These are phyloP conservation scores for Nothomitra cinnamomea DNA, from an alignment of 2,329 filamentous ascomycete genomes.

Conservation along the genomic window DNA sequence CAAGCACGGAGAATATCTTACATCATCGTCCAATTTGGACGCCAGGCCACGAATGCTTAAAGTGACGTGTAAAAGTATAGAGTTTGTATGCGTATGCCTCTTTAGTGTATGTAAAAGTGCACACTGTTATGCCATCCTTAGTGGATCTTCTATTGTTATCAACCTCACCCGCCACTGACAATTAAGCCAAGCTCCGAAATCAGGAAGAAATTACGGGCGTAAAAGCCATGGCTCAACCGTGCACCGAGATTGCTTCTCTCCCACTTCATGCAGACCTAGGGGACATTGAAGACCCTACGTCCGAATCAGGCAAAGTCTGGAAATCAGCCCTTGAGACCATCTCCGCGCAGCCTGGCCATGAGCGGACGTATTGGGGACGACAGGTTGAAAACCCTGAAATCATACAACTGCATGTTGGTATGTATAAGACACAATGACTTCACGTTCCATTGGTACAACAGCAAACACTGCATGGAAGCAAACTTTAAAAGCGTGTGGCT, in stretches of 20 bases:
- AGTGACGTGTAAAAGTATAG: too few species aligned
- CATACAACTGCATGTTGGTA: constrained; percentile 25
- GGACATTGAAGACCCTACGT: constrained; percentile 16
- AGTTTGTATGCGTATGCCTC: too few species aligned
- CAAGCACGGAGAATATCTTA: too few species aligned
- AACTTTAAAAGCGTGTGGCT: neutral
- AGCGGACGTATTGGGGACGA: constrained; percentile 20
- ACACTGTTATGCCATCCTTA: too few species aligned
- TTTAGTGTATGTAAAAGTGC: too few species aligned
- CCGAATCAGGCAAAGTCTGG: constrained; percentile 17
- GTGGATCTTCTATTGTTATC: too few species aligned
- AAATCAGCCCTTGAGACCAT: constrained; percentile 20
- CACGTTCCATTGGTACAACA: neutral
- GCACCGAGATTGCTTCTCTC: constrained; percentile 24
- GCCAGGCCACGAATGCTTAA: too few species aligned
- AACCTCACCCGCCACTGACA: too few species aligned
- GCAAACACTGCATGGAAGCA: neutral
- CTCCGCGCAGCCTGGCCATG: constrained; percentile 20
- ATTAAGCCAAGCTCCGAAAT: too few species aligned
- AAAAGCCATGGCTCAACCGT: neutral
- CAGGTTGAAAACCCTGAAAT: constrained; percentile 23
- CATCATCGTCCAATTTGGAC: too few species aligned
- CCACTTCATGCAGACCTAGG: constrained; percentile 21
- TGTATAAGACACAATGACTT: constrained; percentile 6
- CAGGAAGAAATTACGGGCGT: neutral